Evolutionary conservation across 75 land plant species (phyloP), one percentile per base, ranked within the genome.

Genomic region (Selaginella moellendorffii): DNA sequence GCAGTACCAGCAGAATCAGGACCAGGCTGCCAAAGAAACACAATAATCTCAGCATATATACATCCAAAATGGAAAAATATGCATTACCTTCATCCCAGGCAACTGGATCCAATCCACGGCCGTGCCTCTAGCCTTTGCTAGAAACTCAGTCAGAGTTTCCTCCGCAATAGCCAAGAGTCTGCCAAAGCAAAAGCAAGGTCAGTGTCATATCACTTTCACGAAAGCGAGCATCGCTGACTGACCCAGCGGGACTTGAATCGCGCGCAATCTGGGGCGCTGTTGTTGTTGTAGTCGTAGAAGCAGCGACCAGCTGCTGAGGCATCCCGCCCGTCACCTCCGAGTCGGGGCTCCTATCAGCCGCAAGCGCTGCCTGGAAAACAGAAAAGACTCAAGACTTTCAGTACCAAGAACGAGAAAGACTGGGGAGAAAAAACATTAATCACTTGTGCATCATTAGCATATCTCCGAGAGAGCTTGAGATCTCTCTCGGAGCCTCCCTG

Each of bases 51-150:
- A 24, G 2, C 52, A 31, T 19, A n/a, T 22, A 66, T 20, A 19
- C 21, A 52, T 23, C 14, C 28, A 24, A 28, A 28, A 1, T 2
- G 26, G 30, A n/a, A 51, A 8, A 56, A 56, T 56, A 56, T 5
- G 8, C 23, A n/a, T n/a, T n/a, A 89, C 96, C 90, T 90, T 90
- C 96, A 90, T 90, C 80, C 96, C 96, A 81, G 90, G 96, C 90
- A 90, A 83, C 73, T 86, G 96, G 69, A 90, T 82, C 96, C 96
- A 90, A 80, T 90, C 90, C 20, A 90, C 83, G 69, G 96, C 84
- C 61, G 96, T 82, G 81, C 96, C 96, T 71, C 81, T 90, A 23
- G 96, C 90, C 85, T 90, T 90, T 63, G 80, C 77, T 69, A 86
- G 84, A 77, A 90, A 90, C 79, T 90, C 96, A 66, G 96, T 59